Evolutionary conservation across 805 yeast genomes (phyloP), one percentile per base, ranked within the genome.

Genomic region (Candida dajiaensis): DNA sequence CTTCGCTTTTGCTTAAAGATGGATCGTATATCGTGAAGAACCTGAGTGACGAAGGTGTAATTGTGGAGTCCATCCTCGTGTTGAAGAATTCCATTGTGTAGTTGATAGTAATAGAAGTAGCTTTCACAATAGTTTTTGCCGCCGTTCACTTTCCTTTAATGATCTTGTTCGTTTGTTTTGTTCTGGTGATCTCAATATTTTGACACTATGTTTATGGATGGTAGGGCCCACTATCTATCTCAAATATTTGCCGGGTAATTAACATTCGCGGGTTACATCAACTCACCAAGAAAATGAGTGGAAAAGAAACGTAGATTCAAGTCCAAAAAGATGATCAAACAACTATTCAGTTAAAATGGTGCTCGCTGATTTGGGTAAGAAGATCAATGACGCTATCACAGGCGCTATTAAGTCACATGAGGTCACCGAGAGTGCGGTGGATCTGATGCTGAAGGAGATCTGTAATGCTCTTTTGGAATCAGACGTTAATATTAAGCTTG

Each of bases 401-500:
- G 78, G 76, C 49, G 80, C 85, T 40, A 70, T 86, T 33, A 70
- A 72, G 54, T 69, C 87, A 8, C 68, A 65, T 43, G 76, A 72
- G 16, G 73, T 78, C 36, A 83, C 78, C 50, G 87, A 81, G 47
- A 64, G 71, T 25, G 83, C 83, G 13, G 75, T 85, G 43, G 88
- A 83, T 58, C 63, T 63, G 28, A 78, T 90, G 83, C 70, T 94
- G 56, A 92, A 92, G 64, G 95, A 86, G 57, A 83, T 92, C 43
- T 87, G 95, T 48, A 83, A 86, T 49, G 99, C 99, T 0, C 74
- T 92, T 47, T 71, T 94, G 48, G 97, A 90, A 66, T 77, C 94
- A n/a, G 99, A 92, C 66, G 98, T 92, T 21, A 94, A 94, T 61
- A 82, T 94, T 62, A 80, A 78, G 55, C 73, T 92, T 41, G 99